These are phyloP conservation scores for Yamadazyma sp. DNA, from an alignment of 1,139 yeast genomes.

Conservation along the genomic window DNA sequence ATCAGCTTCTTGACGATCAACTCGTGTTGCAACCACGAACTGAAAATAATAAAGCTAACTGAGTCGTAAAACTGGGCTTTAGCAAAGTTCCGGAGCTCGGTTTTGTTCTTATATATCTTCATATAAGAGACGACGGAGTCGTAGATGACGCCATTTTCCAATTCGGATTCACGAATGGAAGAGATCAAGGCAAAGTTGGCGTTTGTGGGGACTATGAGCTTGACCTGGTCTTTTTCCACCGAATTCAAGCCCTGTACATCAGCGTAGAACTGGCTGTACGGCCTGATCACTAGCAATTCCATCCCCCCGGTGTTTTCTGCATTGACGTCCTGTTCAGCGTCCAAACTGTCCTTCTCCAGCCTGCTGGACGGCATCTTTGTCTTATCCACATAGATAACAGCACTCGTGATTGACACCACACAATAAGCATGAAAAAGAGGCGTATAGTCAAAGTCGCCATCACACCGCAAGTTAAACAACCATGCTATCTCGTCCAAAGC, in stretches of 20 bases:
- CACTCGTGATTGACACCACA: neutral
- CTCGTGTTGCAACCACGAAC: constrained; percentile 43
- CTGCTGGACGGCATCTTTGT: neutral
- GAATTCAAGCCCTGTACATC: constrained; percentile 20
- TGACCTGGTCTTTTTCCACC: constrained; percentile 11
- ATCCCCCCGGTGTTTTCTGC: constrained; percentile 10
- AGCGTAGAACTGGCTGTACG: constrained; percentile 28
- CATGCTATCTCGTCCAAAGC: constrained; percentile 89
- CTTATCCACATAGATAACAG: neutral
- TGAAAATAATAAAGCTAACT: constrained; percentile 37
- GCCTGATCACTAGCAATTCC: constrained; percentile 25
- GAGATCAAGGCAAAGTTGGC: constrained; percentile 26
- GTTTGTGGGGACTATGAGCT: constrained; percentile 20
- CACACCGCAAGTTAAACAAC: constrained; percentile 78
- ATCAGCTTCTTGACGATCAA: constrained; percentile 24
- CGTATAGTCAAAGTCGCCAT: constrained; percentile 72
- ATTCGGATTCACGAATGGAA: constrained; percentile 10
- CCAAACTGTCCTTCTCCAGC: neutral
- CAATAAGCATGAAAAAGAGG: constrained; percentile 85
- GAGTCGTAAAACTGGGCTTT: constrained; percentile 47
- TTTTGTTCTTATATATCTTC: constrained; percentile 37
- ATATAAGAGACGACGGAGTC: constrained; percentile 22
- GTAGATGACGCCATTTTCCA: neutral
- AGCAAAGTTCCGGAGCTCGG: constrained; percentile 38
- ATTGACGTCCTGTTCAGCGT: neutral